Evolutionary conservation across 148 eudicot species (phyloP).

Genomic region (Pouteria glomerata): DNA sequence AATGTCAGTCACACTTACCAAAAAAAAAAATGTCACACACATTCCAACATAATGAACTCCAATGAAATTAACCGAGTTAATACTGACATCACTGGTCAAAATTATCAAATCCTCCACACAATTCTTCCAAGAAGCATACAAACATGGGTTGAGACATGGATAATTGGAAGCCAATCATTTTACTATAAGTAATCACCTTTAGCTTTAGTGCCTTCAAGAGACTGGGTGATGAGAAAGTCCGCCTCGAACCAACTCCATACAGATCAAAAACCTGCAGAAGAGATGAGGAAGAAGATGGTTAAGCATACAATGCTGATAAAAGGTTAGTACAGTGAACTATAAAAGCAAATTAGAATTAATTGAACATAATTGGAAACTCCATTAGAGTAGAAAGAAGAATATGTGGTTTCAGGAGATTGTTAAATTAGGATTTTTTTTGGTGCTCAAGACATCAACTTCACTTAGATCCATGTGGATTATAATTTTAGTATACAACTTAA

Average conservation of each 20-base stretch:
- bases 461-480: too few species aligned
- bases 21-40: too few species aligned
- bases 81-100: not conserved
- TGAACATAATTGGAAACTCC: too few species aligned
- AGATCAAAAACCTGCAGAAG: conserved; percentile 26
- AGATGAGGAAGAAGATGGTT: not conserved
- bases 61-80: not conserved
- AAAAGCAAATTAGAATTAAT: not conserved
- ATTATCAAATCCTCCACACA: not conserved
- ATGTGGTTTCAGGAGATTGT: too few species aligned
- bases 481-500: too few species aligned
- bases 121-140: not conserved
- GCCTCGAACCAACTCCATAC: conserved; percentile 80
- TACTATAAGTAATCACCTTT: conserved; percentile 46
- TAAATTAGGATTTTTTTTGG: too few species aligned
- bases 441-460: too few species aligned
- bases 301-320: conserved; percentile 1
- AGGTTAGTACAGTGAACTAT: not conserved
- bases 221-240: conserved; percentile 57
- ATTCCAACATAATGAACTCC: not conserved
- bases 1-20: too few species aligned
- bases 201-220: conserved; percentile 49
- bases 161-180: not conserved
- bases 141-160: not conserved
- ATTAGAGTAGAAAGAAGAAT: too few species aligned